These are phyloP conservation scores for Antitrichia curtipendula DNA, from an alignment of 225 moss, liverwort and hornwort genomes.

Conservation along the genomic window DNA sequence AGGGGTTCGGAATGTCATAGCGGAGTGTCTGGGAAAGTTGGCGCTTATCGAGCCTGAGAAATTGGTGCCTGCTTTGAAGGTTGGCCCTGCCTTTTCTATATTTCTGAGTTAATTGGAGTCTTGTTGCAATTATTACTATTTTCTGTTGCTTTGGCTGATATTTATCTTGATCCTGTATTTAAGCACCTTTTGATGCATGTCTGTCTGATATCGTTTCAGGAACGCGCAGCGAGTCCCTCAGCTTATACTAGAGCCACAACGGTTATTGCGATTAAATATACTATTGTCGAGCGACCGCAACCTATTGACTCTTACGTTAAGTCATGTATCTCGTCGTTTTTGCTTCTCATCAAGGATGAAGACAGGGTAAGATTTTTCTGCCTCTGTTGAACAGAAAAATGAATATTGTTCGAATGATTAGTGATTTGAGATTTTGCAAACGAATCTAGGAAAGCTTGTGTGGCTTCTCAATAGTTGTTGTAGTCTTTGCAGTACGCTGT, in stretches of 20 bases:
- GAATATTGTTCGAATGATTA: not conserved
- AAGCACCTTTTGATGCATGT: not conserved
- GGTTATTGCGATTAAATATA: conserved; percentile 98
- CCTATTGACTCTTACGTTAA: conserved; percentile 94
- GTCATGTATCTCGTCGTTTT: conserved; percentile 89
- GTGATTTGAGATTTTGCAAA: not conserved
- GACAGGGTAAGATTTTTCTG: conserved; percentile 52
- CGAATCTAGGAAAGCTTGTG: not conserved
- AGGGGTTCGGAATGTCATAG: conserved; percentile 98
- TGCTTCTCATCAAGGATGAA: conserved; percentile 92
- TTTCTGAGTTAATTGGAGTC: not conserved
- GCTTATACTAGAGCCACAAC: conserved; percentile 93
- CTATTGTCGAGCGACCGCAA: conserved; percentile 94
- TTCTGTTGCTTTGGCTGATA: not conserved
- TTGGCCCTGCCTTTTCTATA: not conserved
- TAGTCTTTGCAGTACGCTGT: not conserved
- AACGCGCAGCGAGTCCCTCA: conserved; percentile 81
- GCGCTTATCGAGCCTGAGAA: conserved; percentile 96
- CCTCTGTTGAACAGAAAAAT: not conserved
- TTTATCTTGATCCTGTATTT: not conserved
- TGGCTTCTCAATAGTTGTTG: not conserved
- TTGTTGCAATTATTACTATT: not conserved
- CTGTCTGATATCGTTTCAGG: conserved; percentile 37
- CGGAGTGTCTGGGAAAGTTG: conserved; percentile 98
- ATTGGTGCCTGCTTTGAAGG: conserved; percentile 94